Base-by-base conservation (phyloP, 257 asterid species). In the Petunia axillaris region DNA sequence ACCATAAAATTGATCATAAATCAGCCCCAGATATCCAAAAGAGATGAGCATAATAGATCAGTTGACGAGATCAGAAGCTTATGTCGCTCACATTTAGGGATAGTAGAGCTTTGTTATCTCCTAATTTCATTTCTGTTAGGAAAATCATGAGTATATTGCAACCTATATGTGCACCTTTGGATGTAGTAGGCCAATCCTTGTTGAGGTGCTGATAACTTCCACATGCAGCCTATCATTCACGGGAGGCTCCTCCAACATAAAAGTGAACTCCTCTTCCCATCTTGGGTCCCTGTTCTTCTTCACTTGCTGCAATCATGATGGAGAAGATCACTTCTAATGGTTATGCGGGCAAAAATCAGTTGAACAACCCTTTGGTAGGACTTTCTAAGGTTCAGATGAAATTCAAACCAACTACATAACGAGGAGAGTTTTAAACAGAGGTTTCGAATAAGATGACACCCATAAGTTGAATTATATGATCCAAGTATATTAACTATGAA, bases 211-310 rank as follows among this genome's bases (percentile, higher is more conserved):
- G 58, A 52, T 38, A 78, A 78, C 81, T 48, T 78, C 81, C 5
- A 78, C 81, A 78, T 48, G 81, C 38, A 78, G 62, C 62, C n/a
- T 78, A 35, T 78, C 81, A 37, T 78, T 78, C n/a, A 44, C 64
- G 39, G 81, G 81, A 60, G 81, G 75, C 75, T 78, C 75, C 38
- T 78, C 81, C 63, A 78, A 63, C 75, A 48, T 44, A 59, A 63
- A 78, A 48, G n/a, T 48, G 35, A 78, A 78, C 37, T 78, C 81
- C 48, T 78, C 81, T 35, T 48, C 75, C 81, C 81, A 78, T 78
- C 75, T 78, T 43, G 81, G 81, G 50, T 78, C 81, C 65, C 81
- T 46, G 60, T 78, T 78, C 73, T 78, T 78, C 81, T 78, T 78
- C 37, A 78, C 64, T 44, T 50, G 46, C 81, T 78, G 75, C 63